Evolutionary conservation across 345 rosid species (phyloP).

Genomic region (Gossypium mustelinum): DNA sequence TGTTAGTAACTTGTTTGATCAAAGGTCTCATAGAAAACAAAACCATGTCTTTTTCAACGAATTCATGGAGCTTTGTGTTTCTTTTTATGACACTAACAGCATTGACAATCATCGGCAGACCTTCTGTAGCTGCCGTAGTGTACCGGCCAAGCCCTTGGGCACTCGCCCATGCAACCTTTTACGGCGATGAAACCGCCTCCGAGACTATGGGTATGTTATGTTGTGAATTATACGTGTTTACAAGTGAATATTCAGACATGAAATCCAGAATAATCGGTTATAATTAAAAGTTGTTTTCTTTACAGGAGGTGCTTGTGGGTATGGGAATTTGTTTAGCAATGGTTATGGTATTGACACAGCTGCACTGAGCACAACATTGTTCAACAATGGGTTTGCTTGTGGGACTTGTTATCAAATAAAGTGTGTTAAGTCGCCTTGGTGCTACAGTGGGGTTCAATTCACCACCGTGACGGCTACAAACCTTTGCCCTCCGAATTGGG

Average conservation of each 20-base stretch:
- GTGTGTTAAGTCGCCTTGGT: slow-evolving; percentile 50
- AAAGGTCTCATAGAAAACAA: neutral
- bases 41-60: neutral
- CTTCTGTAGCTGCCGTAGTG: neutral
- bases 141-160: slow-evolving; percentile 39
- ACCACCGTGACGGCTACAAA: slow-evolving; percentile 73
- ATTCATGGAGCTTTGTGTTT: neutral
- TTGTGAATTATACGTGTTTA: too few species aligned
- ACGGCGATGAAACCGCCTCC: slow-evolving; percentile 61
- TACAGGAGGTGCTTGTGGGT: slow-evolving; percentile 84
- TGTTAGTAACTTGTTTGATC: neutral
- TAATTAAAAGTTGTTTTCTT: neutral
- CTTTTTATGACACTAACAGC: neutral
- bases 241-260: neutral
- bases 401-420: slow-evolving; percentile 70
- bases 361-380: slow-evolving; percentile 66
- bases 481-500: slow-evolving; percentile 78
- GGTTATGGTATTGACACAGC: slow-evolving; percentile 69
- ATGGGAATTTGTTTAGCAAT: slow-evolving; percentile 55
- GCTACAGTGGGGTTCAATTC: slow-evolving; percentile 36
- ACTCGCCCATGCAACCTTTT: slow-evolving; percentile 65
- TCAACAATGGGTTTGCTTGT: slow-evolving; percentile 67
- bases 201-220: slow-evolving; percentile 53
- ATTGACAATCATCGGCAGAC: neutral
- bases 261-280: neutral